phyloP scores from a whole-genome alignment of 2,329 filamentous ascomycete genomes.

The Aspergillus quadrilineatus region DNA sequence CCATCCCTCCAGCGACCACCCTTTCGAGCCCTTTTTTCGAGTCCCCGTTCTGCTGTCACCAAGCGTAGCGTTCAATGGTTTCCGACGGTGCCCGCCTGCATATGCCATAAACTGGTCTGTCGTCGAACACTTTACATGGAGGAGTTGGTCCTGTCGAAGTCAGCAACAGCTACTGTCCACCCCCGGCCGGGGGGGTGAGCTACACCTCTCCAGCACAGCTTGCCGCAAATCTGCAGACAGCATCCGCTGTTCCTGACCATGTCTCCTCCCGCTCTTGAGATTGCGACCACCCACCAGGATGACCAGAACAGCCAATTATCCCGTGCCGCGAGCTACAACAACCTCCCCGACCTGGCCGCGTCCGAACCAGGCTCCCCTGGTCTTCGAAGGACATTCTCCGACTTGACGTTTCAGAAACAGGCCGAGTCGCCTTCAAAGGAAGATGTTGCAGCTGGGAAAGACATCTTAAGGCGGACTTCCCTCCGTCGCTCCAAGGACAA shows the following conservation, averaged over 20 bases:
- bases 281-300: conserved; percentile 24
- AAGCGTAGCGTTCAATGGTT: conserved; percentile 16
- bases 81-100: conserved; percentile 2
- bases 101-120: conserved; percentile 16
- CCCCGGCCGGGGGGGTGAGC: conserved; percentile 29
- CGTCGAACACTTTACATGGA: conserved; percentile 31
- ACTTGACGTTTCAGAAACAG: conserved; percentile 46
- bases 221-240: conserved; percentile 22
- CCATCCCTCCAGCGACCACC: conserved; percentile 1
- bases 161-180: conserved; percentile 20
- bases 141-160: conserved; percentile 44
- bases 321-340: conserved; percentile 59
- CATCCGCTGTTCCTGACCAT: conserved; percentile 29
- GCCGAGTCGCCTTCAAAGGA: conserved; percentile 39
- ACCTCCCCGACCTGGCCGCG: conserved; percentile 46
- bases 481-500: conserved; percentile 38
- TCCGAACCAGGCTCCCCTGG: conserved; percentile 34
- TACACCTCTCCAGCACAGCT: conserved; percentile 25
- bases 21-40: conserved; percentile 10
- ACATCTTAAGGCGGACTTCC: conserved; percentile 44
- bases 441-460: conserved; percentile 41
- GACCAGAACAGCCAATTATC: conserved; percentile 40
- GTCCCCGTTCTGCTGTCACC: neutral
- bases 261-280: conserved; percentile 31
- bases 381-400: conserved; percentile 52